Percentiles rank a stretch among this genome's conserved stretches.
Conservation (phyloP, 148 eudicot genomes). For the Polygonum aviculare region DNA sequence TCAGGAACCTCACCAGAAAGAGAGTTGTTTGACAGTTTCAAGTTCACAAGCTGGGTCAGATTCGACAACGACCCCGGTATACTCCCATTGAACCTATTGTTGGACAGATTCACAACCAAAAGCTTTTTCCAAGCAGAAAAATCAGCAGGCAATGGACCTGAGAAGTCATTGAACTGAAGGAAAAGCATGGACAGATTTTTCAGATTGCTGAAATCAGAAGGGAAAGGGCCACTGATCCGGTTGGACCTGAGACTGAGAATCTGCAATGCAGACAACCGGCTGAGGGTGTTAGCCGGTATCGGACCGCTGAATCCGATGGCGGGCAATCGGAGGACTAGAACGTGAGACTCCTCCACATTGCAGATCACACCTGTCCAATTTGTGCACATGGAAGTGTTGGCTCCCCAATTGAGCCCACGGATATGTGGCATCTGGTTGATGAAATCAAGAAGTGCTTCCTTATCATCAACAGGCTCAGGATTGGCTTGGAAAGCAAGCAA, state of each 20-base stretch:
- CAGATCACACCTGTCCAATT: constrained; percentile 28
- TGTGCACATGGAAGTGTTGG: constrained; percentile 12
- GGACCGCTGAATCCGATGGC: constrained; percentile 22
- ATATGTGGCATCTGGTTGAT: constrained; percentile 17
- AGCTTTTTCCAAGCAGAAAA: constrained; percentile 31
- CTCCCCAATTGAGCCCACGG: constrained; percentile 17
- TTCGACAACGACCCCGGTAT: constrained; percentile 29
- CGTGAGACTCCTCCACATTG: constrained; percentile 17
- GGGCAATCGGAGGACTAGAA: constrained; percentile 21
- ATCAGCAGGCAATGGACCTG: constrained; percentile 32
- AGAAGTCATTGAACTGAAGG: constrained; percentile 18
- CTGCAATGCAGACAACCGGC: constrained; percentile 18
- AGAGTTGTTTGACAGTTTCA: constrained; percentile 30
- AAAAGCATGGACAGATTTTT: constrained; percentile 14
- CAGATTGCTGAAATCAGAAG: constrained; percentile 19
- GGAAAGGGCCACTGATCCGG: constrained; percentile 20
- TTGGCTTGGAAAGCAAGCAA: constrained; percentile 14
- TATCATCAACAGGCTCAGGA: constrained; percentile 36
- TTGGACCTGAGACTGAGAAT: constrained; percentile 26
- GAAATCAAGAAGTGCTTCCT: constrained; percentile 34
- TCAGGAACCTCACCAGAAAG: constrained; percentile 44
- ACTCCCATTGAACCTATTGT: constrained; percentile 29
- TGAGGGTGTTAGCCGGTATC: constrained; percentile 22
- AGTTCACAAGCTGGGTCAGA: constrained; percentile 30
- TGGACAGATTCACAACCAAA: constrained; percentile 26